Conservation (phyloP, 345 rosid species). For the Eucalyptus curtisii region DNA sequence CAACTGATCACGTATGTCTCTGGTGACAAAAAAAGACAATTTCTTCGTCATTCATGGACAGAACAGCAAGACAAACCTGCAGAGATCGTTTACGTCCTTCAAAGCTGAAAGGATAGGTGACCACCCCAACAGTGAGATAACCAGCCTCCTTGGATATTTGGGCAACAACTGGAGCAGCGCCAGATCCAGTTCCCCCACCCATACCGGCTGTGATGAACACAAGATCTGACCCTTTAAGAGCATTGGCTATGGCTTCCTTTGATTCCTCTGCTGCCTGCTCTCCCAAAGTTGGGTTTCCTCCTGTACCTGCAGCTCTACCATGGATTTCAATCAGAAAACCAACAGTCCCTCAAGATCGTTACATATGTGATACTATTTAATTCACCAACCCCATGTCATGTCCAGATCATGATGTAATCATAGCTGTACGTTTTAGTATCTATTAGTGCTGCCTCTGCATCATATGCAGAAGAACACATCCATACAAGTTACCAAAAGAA, state of each 20-base stretch:
- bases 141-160: slow-evolving; percentile 90
- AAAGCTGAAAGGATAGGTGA: slow-evolving; percentile 96
- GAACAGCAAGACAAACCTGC: slow-evolving; percentile 35
- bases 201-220: slow-evolving; percentile 97
- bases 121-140: slow-evolving; percentile 95
- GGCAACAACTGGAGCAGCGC: slow-evolving; percentile 99
- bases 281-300: slow-evolving; percentile 92
- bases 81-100: slow-evolving; percentile 94
- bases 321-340: neutral
- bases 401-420: neutral
- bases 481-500: neutral
- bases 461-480: neutral
- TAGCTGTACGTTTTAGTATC: neutral
- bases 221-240: slow-evolving; percentile 97
- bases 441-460: neutral
- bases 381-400: neutral
- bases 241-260: slow-evolving; percentile 72
- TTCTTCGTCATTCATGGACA: neutral
- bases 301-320: slow-evolving; percentile 55
- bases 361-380: neutral
- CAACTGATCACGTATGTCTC: neutral
- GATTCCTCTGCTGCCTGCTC: slow-evolving; percentile 99
- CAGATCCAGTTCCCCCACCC: slow-evolving; percentile 99
- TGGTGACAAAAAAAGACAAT: neutral
- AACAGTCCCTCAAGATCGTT: neutral